phyloP scores from a whole-genome alignment of 169 alveolate species.

The Eimeria acervulina region DNA sequence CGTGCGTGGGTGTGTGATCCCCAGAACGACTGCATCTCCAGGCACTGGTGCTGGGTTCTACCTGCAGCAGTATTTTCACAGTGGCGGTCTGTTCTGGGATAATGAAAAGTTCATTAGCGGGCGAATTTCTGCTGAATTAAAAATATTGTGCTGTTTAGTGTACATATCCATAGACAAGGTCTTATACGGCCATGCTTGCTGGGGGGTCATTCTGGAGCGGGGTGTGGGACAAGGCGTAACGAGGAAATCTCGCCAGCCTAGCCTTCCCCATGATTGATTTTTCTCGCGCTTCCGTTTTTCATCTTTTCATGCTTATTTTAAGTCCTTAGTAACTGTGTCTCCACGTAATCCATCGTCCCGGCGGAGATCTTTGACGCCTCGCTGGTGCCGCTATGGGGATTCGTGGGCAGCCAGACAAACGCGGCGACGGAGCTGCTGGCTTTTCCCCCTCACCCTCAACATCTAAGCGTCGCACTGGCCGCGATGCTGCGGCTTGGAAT shows the following conservation, averaged over 20 bases:
- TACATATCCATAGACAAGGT: background rate
- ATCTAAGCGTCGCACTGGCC: constrained; percentile 1
- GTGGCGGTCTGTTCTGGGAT: background rate
- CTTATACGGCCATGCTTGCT: background rate
- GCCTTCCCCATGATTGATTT: background rate
- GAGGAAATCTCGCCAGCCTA: background rate
- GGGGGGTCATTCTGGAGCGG: background rate
- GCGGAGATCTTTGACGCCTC: background rate
- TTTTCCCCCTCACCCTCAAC: constrained; percentile 29
- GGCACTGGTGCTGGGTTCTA: background rate
- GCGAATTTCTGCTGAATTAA: background rate
- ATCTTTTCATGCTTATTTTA: background rate
- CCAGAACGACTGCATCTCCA: background rate
- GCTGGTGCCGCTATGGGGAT: background rate
- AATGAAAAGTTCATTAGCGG: background rate
- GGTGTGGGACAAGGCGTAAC: background rate
- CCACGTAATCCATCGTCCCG: background rate
- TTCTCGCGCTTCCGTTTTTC: background rate
- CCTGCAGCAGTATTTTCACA: background rate
- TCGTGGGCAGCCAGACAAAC: background rate
- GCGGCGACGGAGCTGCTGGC: constrained; percentile 28
- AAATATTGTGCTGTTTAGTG: background rate
- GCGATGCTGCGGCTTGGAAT: constrained; percentile 40
- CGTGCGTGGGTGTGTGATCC: background rate
- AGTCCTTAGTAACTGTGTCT: background rate